Evolutionary conservation across 495 filamentous ascomycete species (phyloP).

Genomic region (Penicillium tannophilum): DNA sequence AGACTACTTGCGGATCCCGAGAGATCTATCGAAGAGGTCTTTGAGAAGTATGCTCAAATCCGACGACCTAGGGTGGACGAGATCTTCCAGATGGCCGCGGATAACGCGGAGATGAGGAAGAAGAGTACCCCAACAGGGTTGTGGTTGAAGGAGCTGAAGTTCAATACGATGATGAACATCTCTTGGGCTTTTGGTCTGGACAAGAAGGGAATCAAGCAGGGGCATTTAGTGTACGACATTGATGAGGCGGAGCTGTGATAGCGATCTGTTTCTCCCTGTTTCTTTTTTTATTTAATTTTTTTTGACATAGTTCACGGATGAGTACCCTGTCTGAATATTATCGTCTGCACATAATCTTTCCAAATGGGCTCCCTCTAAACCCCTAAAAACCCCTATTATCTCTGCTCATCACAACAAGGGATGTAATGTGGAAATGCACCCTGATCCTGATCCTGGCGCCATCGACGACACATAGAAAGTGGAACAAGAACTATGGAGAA

Average conservation of each 20-base stretch:
- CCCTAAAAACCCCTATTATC: background rate
- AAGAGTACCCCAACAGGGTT: slow-evolving; percentile 26
- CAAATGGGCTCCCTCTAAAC: background rate
- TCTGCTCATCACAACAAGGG: background rate
- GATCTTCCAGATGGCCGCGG: slow-evolving; percentile 24
- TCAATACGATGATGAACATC: slow-evolving; percentile 17
- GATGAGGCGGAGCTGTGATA: slow-evolving; percentile 22
- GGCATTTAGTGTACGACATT: slow-evolving; percentile 36
- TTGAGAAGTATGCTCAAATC: slow-evolving; percentile 29
- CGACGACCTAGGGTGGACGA: slow-evolving; percentile 33
- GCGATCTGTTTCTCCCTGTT: background rate
- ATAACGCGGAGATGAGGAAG: slow-evolving; percentile 25
- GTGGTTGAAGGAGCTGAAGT: slow-evolving; percentile 30
- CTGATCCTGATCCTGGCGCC: background rate
- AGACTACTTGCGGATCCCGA: slow-evolving; percentile 32
- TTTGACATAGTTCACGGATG: background rate
- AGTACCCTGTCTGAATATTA: background rate
- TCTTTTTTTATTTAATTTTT: background rate
- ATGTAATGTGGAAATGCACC: background rate
- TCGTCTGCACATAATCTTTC: background rate
- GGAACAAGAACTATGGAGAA: background rate
- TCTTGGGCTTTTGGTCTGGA: slow-evolving; percentile 23
- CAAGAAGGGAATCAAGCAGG: slow-evolving; percentile 27
- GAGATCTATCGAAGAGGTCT: slow-evolving; percentile 21
- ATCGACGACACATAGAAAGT: background rate